Evolutionary conservation across 257 asterid genomes (phyloP).

Genomic region (Nicotiana tomentosiformis): DNA sequence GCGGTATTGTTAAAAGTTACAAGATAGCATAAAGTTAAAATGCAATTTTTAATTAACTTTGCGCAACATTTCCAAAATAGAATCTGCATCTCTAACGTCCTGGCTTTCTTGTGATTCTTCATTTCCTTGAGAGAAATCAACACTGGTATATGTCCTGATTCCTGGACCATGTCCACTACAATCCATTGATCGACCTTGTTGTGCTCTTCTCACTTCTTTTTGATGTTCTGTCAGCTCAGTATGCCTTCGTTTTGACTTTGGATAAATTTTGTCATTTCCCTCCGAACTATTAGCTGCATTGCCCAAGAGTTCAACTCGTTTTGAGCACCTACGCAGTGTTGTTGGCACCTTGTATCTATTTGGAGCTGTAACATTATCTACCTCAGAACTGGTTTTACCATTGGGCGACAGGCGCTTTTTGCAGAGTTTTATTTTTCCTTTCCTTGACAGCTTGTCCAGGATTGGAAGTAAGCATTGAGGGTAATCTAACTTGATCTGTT

Average conservation of each 20-base stretch:
- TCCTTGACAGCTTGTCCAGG: conserved; percentile 62
- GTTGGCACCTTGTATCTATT: conserved; percentile 25
- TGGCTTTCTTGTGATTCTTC: conserved; percentile 77
- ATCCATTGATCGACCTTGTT: conserved; percentile 60
- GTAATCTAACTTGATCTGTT: conserved; percentile 46
- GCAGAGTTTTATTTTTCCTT: conserved; percentile 46
- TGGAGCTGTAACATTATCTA: conserved; percentile 14
- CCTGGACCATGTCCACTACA: conserved; percentile 78
- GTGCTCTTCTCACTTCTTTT: conserved; percentile 78
- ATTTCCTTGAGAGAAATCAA: conserved; percentile 71
- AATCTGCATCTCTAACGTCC: conserved; percentile 34
- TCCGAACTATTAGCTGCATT: conserved; percentile 15
- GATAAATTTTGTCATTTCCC: conserved; percentile 4
- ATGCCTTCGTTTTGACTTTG: conserved; percentile 40
- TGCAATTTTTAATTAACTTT: conserved; percentile 6
- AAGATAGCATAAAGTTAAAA: background rate
- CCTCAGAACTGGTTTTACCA: background rate
- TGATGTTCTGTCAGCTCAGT: conserved; percentile 69
- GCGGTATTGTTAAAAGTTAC: background rate
- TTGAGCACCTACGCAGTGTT: conserved; percentile 49
- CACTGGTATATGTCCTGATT: conserved; percentile 52
- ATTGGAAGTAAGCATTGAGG: conserved; percentile 55
- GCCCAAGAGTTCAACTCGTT: conserved; percentile 52
- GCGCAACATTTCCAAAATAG: conserved; percentile 35
- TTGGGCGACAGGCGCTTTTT: conserved; percentile 18